These are phyloP conservation scores for Emmonsiellopsis sp. DNA, from an alignment of 2,329 filamentous ascomycete species.

Conservation along the genomic window DNA sequence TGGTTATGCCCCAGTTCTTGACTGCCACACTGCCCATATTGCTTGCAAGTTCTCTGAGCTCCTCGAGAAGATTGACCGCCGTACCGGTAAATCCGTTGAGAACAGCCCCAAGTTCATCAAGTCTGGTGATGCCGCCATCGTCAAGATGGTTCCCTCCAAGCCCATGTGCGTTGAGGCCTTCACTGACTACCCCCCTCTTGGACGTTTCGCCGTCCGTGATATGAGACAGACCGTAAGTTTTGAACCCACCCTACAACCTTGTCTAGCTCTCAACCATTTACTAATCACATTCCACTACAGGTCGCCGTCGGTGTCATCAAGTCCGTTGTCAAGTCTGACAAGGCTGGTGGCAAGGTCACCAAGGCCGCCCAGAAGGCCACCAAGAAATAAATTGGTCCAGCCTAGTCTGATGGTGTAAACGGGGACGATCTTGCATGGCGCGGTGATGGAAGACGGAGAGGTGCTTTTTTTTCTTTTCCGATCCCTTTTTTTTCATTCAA, in stretches of 20 bases:
- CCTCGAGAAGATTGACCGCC: constrained; percentile 99
- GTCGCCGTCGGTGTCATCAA: constrained; percentile 95
- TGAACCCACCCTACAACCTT: constrained; percentile 24
- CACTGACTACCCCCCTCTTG: constrained; percentile 98
- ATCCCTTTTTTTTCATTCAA: background rate
- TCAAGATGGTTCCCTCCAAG: constrained; percentile 99
- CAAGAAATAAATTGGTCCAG: constrained; percentile 55
- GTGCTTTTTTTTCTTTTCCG: background rate
- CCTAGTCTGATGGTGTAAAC: background rate
- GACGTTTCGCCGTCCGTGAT: constrained; percentile 99
- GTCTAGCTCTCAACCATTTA: background rate
- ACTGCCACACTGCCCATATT: constrained; percentile 99
- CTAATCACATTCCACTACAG: constrained; percentile 1
- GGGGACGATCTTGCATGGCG: background rate
- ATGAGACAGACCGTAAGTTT: constrained; percentile 66
- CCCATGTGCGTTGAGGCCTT: constrained; percentile 99
- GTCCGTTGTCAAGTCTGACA: constrained; percentile 59
- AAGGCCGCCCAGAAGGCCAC: constrained; percentile 57
- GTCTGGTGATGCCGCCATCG: constrained; percentile 99
- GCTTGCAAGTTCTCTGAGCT: constrained; percentile 99
- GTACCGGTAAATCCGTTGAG: constrained; percentile 97
- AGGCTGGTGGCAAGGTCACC: constrained; percentile 50
- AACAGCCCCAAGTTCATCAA: constrained; percentile 98
- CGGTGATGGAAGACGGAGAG: background rate
- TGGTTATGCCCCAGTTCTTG: constrained; percentile 97